These are phyloP conservation scores for Cinnamomum micranthum DNA, from an alignment of 164 flowering plant species.

Conservation along the genomic window DNA sequence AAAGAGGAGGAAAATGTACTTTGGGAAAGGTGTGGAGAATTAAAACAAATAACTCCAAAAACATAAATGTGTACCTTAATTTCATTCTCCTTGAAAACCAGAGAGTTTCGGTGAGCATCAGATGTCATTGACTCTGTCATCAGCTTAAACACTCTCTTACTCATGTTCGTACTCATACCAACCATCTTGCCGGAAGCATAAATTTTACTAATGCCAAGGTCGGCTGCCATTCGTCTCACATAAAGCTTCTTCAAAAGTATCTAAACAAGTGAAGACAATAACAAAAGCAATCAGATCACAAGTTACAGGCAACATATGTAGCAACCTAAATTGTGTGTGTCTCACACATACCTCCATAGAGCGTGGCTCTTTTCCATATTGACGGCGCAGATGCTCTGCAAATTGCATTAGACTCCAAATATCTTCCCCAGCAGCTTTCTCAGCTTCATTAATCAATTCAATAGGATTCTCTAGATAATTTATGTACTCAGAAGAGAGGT, in stretches of 20 bases:
- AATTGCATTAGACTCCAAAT: constrained; percentile 84
- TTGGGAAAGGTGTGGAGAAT: neutral
- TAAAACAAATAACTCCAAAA: neutral
- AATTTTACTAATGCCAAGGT: constrained; percentile 78
- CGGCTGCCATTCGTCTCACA: constrained; percentile 94
- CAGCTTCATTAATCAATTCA: constrained; percentile 68
- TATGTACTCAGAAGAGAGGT: constrained; percentile 91
- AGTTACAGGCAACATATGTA: neutral
- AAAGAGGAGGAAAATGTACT: neutral
- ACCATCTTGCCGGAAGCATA: constrained; percentile 83
- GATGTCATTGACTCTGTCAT: constrained; percentile 72
- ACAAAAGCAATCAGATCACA: neutral
- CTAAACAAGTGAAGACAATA: constrained; percentile 7
- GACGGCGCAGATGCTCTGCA: constrained; percentile 77
- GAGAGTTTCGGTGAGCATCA: constrained; percentile 51
- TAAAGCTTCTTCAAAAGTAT: constrained; percentile 83
- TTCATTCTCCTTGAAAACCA: constrained; percentile 54
- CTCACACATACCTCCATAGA: constrained; percentile 62
- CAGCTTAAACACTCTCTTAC: constrained; percentile 68
- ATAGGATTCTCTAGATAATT: constrained; percentile 86
- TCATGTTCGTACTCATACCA: constrained; percentile 76
- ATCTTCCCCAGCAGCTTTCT: constrained; percentile 79
- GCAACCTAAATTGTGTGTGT: neutral
- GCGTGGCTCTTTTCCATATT: constrained; percentile 87
- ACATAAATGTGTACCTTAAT: constrained; percentile 55